Evolutionary conservation across 164 flowering plant species (phyloP).

Genomic region (Taxillus chinensis): DNA sequence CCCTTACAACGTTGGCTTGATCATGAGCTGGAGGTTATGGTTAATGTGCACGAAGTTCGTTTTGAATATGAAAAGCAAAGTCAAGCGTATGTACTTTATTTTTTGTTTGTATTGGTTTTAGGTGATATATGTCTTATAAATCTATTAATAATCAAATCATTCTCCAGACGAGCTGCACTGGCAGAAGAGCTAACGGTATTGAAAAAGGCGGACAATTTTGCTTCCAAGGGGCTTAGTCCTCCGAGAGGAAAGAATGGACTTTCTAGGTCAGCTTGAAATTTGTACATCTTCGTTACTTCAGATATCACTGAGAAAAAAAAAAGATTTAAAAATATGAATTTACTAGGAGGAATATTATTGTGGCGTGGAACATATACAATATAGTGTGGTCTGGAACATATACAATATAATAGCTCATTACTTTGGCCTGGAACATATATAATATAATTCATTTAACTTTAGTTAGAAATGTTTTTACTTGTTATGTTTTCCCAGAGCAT

Average conservation of each 20-base stretch:
- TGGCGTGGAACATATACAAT: background rate
- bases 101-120: background rate
- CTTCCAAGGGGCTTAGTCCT: slow-evolving; percentile 72
- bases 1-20: slow-evolving; percentile 92
- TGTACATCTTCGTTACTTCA: background rate
- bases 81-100: slow-evolving; percentile 66
- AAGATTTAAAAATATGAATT: no score
- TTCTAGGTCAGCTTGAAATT: slow-evolving; percentile 36
- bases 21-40: slow-evolving; percentile 98
- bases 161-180: slow-evolving; percentile 77
- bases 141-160: background rate
- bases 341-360: no score
- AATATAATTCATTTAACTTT: no score
- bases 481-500: slow-evolving; percentile 36
- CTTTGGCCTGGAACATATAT: no score
- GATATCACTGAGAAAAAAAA: background rate
- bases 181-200: slow-evolving; percentile 83
- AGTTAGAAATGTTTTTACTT: no score
- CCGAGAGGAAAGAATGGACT: slow-evolving; percentile 84
- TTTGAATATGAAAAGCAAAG: slow-evolving; percentile 94
- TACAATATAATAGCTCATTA: no score
- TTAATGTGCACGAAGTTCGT: slow-evolving; percentile 98
- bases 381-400: no score
- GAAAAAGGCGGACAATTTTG: slow-evolving; percentile 72
- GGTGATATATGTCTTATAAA: background rate